Base-by-base conservation (phyloP, 495 filamentous ascomycete species). In the Aspergillus homomorphus region DNA sequence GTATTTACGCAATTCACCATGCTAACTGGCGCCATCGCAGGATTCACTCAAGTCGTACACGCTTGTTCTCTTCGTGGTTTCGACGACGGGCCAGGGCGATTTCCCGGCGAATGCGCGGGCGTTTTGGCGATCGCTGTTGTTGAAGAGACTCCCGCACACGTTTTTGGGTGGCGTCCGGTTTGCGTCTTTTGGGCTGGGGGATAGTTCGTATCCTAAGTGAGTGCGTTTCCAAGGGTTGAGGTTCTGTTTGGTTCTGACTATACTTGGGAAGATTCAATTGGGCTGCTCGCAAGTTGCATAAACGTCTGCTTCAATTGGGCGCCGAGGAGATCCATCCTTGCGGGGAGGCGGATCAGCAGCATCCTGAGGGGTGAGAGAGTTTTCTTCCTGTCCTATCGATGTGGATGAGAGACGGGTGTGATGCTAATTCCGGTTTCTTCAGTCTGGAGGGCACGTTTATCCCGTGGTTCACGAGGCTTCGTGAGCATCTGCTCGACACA, bases 71-170 rank as follows among this genome's bases (percentile, higher is more conserved):
- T 86, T 98, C 61, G 86, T 89, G 51, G 75, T 92, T 12, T 96
- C 93, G 0, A 98, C 95, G 0, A 96, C 94, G 1, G 94, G 94
- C 6, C 95, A 99, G 73, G 94, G 94, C 8, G 92, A 98, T 58
- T 72, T 99, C 59, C 93, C 95, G 2, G 78, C 77, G 16, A 97
- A 97, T 77, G 82, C 86, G 10, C 77, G 82, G 41, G 75, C 73
- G 15, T 93, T 98, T 64, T 99, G 94, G 94, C 91, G 83, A 65
- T 86, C 83, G 45, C 80, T 99, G 49, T 78, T 94, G 22, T 78
- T 89, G 45, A 89, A 88, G 67, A 89, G 85, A 62, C 82, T 99
- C 28, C 85, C 86, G 26, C 73, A 82, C 20, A 85, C 82, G 53
- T 92, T 83, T 63, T 77, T 99, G 45, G 64, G 72, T 18, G 75